A percentile compares a stretch with the other conserved stretches of the same genome.
Evolutionary conservation across 179 eudicot genomes (phyloP).

Genomic region (Beta macrorhiza): DNA sequence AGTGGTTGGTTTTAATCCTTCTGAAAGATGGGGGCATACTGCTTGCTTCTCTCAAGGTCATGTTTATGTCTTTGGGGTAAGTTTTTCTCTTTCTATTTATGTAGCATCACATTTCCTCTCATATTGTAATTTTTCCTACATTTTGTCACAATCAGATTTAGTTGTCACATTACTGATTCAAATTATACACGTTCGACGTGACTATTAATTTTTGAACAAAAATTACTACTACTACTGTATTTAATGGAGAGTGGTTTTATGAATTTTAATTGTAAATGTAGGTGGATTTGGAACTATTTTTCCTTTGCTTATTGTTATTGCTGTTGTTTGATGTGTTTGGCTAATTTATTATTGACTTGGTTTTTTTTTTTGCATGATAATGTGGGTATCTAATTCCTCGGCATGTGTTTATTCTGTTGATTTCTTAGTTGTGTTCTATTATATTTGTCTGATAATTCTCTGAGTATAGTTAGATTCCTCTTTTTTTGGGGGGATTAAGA

Average conservation of each 20-base stretch:
- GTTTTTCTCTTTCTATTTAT: neutral
- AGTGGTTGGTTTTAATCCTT: constrained; percentile 57
- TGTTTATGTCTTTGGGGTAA: constrained; percentile 86
- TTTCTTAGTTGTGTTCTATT: neutral
- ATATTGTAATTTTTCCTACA: too few relatives aligned
- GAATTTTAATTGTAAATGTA: too few relatives aligned
- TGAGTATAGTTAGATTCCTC: neutral
- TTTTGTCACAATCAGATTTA: too few relatives aligned
- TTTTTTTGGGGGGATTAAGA: neutral
- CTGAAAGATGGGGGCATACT: constrained; percentile 99
- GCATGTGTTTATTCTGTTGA: neutral
- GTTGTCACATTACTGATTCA: neutral
- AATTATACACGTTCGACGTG: neutral
- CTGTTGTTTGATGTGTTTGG: neutral
- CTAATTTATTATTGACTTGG: neutral
- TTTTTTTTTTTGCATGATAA: neutral
- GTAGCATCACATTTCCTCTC: neutral
- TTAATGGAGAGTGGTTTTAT: too few relatives aligned
- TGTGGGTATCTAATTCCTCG: neutral
- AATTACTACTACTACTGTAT: neutral
- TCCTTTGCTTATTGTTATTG: too few relatives aligned
- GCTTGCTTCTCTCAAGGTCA: constrained; percentile 67
- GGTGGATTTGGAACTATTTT: too few relatives aligned
- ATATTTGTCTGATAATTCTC: neutral
- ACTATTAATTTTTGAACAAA: neutral